Evolutionary conservation across 2,329 filamentous ascomycete genomes (phyloP).

Genomic region (Cercospora sesami): DNA sequence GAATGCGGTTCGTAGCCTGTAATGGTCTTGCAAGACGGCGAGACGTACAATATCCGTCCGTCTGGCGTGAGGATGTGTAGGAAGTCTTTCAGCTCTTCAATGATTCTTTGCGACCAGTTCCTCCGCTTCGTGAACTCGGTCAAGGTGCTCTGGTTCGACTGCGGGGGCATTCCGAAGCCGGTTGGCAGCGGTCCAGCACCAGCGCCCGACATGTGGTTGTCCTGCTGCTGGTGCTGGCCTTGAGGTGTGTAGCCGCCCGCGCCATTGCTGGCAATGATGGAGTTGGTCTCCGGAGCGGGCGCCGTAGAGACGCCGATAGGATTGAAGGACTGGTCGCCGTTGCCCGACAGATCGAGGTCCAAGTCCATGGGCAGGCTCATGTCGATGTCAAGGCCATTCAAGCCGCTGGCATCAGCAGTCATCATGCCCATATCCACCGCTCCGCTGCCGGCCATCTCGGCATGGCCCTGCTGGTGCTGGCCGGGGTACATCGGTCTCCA

Average conservation of each 20-base stretch:
- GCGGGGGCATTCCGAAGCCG: conserved; percentile 52
- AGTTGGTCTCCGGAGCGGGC: conserved; percentile 22
- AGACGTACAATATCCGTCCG: conserved; percentile 81
- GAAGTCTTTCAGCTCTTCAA: conserved; percentile 87
- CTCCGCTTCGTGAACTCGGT: conserved; percentile 66
- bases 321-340: conserved; percentile 31
- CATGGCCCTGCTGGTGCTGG: conserved; percentile 18
- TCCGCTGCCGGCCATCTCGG: conserved; percentile 20
- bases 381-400: conserved; percentile 48
- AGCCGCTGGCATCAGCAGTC: conserved; percentile 36
- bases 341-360: conserved; percentile 37
- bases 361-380: conserved; percentile 51
- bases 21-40: conserved; percentile 70
- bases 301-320: conserved; percentile 28
- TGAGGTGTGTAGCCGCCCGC: conserved; percentile 22
- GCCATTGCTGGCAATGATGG: conserved; percentile 30
- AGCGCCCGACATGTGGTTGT: conserved; percentile 41
- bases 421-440: conserved; percentile 26
- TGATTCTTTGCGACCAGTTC: conserved; percentile 84
- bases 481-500: conserved; percentile 28
- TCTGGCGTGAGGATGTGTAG: conserved; percentile 83
- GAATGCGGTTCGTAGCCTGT: conserved; percentile 74
- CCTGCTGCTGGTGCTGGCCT: conserved; percentile 36
- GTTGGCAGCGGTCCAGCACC: conserved; percentile 59
- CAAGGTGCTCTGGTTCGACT: conserved; percentile 54